Evolutionary conservation across 1,139 yeast genomes (phyloP).

Genomic region (Candida sp.): DNA sequence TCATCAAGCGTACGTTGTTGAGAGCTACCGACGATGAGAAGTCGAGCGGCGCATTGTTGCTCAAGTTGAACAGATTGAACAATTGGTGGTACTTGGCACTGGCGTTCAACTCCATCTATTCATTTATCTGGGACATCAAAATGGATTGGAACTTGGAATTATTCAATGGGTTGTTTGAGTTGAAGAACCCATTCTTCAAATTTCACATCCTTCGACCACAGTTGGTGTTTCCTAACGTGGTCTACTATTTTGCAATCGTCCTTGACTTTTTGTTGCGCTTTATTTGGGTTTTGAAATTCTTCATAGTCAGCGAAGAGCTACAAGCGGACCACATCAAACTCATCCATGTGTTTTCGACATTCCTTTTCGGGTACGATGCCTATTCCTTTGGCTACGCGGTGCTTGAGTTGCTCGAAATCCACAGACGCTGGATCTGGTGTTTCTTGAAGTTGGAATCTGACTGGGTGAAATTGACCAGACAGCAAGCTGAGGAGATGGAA

Average conservation of each 20-base stretch:
- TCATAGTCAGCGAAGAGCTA: conserved; percentile 32
- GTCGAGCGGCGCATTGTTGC: conserved; percentile 15
- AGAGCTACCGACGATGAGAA: conserved; percentile 8
- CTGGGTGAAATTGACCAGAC: conserved; percentile 43
- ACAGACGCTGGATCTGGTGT: conserved; percentile 91
- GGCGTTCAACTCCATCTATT: conserved; percentile 70
- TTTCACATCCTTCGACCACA: conserved; percentile 12
- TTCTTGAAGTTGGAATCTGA: conserved; percentile 85
- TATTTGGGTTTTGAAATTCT: conserved; percentile 72
- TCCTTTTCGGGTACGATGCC: conserved; percentile 48
- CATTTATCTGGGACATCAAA: conserved; percentile 86
- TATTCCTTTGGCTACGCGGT: conserved; percentile 64
- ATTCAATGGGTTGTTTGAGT: conserved; percentile 30
- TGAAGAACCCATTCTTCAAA: conserved; percentile 3
- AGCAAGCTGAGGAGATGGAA: conserved; percentile 25
- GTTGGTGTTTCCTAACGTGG: conserved; percentile 8
- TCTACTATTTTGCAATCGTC: conserved; percentile 58
- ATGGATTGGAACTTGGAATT: conserved; percentile 89
- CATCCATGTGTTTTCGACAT: conserved; percentile 25
- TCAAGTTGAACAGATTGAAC: conserved; percentile 17
- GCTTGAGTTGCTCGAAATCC: conserved; percentile 73
- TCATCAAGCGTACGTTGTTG: conserved; percentile 31
- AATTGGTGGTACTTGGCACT: conserved; percentile 57
- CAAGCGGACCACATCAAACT: conserved; percentile 15
- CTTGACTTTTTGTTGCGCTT: conserved; percentile 70